Conservation (phyloP, 2,329 filamentous ascomycete species). For the Albifimbria verrucaria region DNA sequence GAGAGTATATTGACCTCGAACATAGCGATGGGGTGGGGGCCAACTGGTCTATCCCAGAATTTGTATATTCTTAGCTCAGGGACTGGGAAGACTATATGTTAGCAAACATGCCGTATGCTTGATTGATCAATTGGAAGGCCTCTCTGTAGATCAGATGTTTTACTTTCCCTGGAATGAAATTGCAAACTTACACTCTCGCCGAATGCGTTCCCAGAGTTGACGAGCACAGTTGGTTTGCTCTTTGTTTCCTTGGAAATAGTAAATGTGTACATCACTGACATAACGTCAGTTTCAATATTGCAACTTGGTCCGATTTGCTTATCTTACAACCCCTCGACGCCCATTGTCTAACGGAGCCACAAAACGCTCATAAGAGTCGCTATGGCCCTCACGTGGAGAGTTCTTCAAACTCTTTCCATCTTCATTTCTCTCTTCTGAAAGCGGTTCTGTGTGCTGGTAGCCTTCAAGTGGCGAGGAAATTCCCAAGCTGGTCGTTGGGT, state of each 20-base stretch:
- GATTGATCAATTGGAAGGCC: too few species aligned
- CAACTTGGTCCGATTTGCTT: not conserved
- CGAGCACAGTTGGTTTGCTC: slow-evolving; percentile 64
- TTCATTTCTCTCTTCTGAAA: slow-evolving; percentile 56
- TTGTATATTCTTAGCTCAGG: slow-evolving; percentile 81
- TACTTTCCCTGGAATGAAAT: too few species aligned
- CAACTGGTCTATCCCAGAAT: slow-evolving; percentile 73
- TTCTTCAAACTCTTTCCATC: slow-evolving; percentile 80
- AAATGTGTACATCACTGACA: slow-evolving; percentile 78
- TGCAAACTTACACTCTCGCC: slow-evolving; percentile 74
- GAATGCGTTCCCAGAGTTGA: slow-evolving; percentile 73
- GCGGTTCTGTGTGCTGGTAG: slow-evolving; percentile 52
- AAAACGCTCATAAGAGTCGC: slow-evolving; percentile 69
- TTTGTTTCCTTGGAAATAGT: slow-evolving; percentile 66
- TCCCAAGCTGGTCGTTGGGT: not conserved
- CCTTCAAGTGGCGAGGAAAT: slow-evolving; percentile 50
- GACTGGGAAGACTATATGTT: slow-evolving; percentile 44
- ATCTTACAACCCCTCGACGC: slow-evolving; percentile 67
- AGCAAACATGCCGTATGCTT: too few species aligned
- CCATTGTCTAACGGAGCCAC: slow-evolving; percentile 64
- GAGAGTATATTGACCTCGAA: slow-evolving; percentile 92
- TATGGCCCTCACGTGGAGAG: slow-evolving; percentile 55
- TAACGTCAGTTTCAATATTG: not conserved
- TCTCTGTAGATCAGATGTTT: too few species aligned
- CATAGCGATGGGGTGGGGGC: slow-evolving; percentile 82